These are phyloP conservation scores for Sugiyamaella qingdaonensis DNA, from an alignment of 805 yeast genomes.

Conservation along the genomic window DNA sequence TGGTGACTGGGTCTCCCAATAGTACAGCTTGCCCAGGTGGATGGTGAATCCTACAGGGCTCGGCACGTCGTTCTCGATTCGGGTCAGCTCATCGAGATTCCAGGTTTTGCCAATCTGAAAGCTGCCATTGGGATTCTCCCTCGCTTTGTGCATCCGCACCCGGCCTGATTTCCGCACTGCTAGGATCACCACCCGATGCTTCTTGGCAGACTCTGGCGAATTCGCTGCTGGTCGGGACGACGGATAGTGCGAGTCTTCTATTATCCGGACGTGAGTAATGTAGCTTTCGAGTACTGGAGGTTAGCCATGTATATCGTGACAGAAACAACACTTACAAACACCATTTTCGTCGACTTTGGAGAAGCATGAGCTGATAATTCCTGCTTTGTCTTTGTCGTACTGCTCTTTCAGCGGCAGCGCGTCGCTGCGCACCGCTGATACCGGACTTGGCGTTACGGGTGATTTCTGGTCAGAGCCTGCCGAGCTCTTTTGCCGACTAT, in stretches of 20 bases:
- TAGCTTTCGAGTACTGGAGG: constrained; percentile 47
- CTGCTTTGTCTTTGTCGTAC: constrained; percentile 51
- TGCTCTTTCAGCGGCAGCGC: constrained; percentile 45
- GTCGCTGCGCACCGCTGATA: neutral
- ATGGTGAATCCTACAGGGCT: constrained; percentile 40
- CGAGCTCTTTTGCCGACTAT: neutral
- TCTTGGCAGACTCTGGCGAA: constrained; percentile 47
- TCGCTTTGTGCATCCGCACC: constrained; percentile 77
- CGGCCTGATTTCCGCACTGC: constrained; percentile 64
- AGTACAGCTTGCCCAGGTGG: constrained; percentile 70
- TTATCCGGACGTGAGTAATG: constrained; percentile 69
- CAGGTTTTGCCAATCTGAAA: constrained; percentile 92
- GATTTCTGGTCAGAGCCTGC: neutral
- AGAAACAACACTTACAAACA: constrained; percentile 33
- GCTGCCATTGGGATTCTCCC: constrained; percentile 66
- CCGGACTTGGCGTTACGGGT: neutral
- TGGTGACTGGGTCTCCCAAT: constrained; percentile 67
- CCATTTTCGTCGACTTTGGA: constrained; percentile 37
- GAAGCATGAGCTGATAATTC: constrained; percentile 49
- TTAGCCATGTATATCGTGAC: neutral
- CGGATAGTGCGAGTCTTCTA: constrained; percentile 71
- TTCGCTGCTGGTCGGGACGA: constrained; percentile 61
- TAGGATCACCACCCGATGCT: constrained; percentile 42
- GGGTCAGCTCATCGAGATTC: constrained; percentile 68
- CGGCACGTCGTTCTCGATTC: constrained; percentile 49